Percentiles rank a stretch among this genome's conserved stretches.
Evolutionary conservation across 331 rosid genomes (phyloP).

Genomic region (Pyrus hybrid): DNA sequence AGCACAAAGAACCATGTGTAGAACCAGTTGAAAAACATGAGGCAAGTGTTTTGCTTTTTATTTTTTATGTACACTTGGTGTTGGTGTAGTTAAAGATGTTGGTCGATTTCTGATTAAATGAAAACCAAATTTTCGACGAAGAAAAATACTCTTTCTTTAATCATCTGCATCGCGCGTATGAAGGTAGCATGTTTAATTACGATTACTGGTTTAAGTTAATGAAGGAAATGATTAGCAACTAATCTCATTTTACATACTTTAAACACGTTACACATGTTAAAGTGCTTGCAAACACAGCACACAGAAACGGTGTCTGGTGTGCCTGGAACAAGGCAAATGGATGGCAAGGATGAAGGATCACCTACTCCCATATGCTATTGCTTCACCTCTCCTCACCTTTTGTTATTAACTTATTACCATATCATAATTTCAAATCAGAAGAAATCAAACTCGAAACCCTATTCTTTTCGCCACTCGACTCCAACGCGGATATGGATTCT

Average conservation of each 20-base stretch:
- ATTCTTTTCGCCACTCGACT: not conserved
- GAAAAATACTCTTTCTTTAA: not conserved
- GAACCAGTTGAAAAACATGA: not conserved
- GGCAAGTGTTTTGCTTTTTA: not conserved
- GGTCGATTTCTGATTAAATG: not conserved
- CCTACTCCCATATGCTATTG: slow-evolving; percentile 24
- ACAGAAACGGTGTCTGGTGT: not conserved
- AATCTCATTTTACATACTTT: not conserved
- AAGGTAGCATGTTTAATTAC: not conserved
- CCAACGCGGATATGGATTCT: too few species aligned
- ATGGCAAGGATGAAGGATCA: slow-evolving; percentile 29
- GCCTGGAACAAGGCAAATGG: slow-evolving; percentile 26
- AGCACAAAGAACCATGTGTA: not conserved
- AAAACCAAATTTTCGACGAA: not conserved
- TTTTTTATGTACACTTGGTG: not conserved
- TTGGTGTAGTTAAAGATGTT: not conserved
- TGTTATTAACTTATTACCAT: not conserved
- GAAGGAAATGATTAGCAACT: not conserved
- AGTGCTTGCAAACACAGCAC: not conserved
- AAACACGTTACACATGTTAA: not conserved
- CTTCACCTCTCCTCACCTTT: not conserved
- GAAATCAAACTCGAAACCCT: not conserved
- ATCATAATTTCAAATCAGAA: too few species aligned
- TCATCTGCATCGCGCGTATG: not conserved
- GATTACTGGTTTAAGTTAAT: not conserved